These are phyloP conservation scores for Annulohypoxylon bovei DNA, from an alignment of 495 filamentous ascomycete genomes.

Conservation along the genomic window DNA sequence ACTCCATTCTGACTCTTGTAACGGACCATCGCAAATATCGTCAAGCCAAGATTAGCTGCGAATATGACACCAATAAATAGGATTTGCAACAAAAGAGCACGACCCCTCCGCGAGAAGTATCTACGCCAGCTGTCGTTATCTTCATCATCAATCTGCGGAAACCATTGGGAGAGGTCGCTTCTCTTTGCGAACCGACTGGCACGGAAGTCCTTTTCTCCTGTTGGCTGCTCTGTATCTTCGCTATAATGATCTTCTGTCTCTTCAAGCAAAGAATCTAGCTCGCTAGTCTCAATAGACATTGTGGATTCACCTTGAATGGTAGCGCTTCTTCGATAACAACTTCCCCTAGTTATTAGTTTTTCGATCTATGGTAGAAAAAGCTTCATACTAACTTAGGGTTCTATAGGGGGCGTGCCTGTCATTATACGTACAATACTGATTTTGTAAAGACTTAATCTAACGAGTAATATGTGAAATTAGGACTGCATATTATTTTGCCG, in stretches of 20 bases:
- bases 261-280: neutral
- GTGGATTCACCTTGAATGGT: neutral
- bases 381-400: neutral
- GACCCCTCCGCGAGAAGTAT: constrained; percentile 20
- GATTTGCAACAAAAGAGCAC: constrained; percentile 37
- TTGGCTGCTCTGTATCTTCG: neutral
- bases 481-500: neutral
- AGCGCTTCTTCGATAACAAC: neutral
- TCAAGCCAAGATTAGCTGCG: constrained; percentile 32
- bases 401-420: neutral
- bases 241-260: neutral
- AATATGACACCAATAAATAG: constrained; percentile 21
- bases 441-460: neutral
- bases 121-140: constrained; percentile 27
- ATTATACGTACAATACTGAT: neutral
- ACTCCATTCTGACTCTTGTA: constrained; percentile 37
- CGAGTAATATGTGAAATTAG: neutral
- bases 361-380: neutral
- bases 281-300: neutral
- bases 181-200: constrained; percentile 28
- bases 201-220: neutral
- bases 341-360: neutral
- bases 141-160: constrained; percentile 37
- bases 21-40: constrained; percentile 19
- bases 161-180: constrained; percentile 31